phyloP scores from a whole-genome alignment of 257 asterid species.

The Capsicum pubescens region DNA sequence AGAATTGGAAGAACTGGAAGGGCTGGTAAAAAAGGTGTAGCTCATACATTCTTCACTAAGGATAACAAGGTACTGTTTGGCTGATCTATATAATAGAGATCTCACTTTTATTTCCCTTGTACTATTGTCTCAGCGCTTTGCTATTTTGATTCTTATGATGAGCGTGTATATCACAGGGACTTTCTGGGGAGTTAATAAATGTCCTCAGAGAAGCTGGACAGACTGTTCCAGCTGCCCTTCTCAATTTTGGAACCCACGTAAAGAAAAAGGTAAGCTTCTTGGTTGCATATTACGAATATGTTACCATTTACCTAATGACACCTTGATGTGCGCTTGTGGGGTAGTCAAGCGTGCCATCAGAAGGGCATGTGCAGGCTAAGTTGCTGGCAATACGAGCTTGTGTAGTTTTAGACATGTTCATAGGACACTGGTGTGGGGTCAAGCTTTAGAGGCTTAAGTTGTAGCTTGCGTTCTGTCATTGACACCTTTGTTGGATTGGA shows the following conservation, averaged over 20 bases:
- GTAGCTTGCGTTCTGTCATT: not conserved
- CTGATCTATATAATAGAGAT: not conserved
- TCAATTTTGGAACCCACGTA: slow-evolving; percentile 97
- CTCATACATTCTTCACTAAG: slow-evolving; percentile 96
- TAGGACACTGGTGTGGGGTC: not conserved
- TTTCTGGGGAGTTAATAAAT: slow-evolving; percentile 89
- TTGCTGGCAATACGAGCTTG: not conserved
- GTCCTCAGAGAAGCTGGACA: slow-evolving; percentile 95
- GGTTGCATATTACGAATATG: slow-evolving; percentile 17
- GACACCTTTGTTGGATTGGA: not conserved
- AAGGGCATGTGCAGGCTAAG: not conserved
- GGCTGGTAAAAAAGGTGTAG: slow-evolving; percentile 99
- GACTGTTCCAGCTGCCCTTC: slow-evolving; percentile 75
- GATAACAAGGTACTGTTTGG: slow-evolving; percentile 74
- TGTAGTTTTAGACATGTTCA: not conserved
- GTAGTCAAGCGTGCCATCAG: not conserved
- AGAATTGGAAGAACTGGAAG: slow-evolving; percentile 99
- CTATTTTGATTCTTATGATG: slow-evolving; percentile 20
- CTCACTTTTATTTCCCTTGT: not conserved
- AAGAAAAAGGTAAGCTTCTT: slow-evolving; percentile 75
- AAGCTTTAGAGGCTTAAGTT: not conserved
- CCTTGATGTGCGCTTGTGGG: not conserved
- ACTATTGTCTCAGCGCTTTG: not conserved
- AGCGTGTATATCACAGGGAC: slow-evolving; percentile 57
- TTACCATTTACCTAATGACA: not conserved